phyloP scores from a whole-genome alignment of 139 green algal species.

The Tetradesmus obliquus region DNA sequence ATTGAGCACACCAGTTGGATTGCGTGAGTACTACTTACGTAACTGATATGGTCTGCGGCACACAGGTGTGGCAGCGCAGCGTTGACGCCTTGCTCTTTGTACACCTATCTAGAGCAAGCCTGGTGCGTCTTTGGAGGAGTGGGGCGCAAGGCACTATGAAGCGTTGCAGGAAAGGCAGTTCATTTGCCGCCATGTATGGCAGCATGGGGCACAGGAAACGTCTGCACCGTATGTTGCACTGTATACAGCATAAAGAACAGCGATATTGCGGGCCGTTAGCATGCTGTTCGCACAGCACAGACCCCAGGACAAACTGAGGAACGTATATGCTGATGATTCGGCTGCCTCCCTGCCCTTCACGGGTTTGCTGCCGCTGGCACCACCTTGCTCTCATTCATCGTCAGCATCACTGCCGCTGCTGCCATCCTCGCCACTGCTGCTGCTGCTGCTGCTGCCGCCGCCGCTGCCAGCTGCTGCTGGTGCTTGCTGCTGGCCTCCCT shows the following conservation, averaged over 20 bases:
- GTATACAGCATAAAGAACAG: too few species aligned
- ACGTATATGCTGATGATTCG: too few species aligned
- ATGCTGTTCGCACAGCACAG: too few species aligned
- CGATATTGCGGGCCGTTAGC: too few species aligned
- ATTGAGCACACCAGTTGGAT: background rate
- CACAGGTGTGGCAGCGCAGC: background rate
- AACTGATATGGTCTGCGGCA: background rate
- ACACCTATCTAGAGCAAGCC: too few species aligned
- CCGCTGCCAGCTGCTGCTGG: background rate
- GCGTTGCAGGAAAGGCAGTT: background rate
- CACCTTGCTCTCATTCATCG: too few species aligned
- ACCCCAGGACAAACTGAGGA: too few species aligned
- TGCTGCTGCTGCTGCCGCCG: background rate
- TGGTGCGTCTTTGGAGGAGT: too few species aligned
- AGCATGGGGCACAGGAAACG: too few species aligned
- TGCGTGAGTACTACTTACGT: background rate
- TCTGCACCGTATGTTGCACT: too few species aligned
- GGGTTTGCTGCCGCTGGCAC: background rate
- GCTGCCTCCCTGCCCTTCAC: too few species aligned
- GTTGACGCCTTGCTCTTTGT: too few species aligned
- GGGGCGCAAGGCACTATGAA: background rate
- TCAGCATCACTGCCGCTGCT: background rate
- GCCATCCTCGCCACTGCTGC: background rate
- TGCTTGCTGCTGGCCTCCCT: background rate
- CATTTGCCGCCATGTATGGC: background rate